Evolutionary conservation across 257 asterid genomes (phyloP), one percentile per base, ranked within the genome.

Genomic region (Nicotiana noctiflora): DNA sequence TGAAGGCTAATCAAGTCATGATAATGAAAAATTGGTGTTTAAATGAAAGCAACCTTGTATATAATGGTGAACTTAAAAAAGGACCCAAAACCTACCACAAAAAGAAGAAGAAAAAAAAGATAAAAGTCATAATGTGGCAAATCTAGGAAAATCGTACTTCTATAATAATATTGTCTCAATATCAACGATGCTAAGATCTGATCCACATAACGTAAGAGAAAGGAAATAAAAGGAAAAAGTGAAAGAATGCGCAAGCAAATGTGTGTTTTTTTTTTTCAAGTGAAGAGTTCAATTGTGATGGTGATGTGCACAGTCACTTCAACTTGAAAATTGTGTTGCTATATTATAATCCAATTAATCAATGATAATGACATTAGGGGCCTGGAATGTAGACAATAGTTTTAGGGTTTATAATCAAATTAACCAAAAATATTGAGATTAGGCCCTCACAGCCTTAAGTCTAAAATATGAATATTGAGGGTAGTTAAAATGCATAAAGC

Each of bases 121-220:
- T 40, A 13, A 21, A 80, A 49, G 78, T 61, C 75, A 37, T 23
- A 61, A 78, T 37, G 34, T 55, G 83, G 79, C 84, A 81, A 90
- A 88, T 83, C 86, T 79, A 82, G 62, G 63, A 81, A 65, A 64
- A 79, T 84, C 87, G 81, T 81, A 81, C 80, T 85, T 83, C 40
- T 85, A 80, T 84, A 82, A 70, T 84, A 85, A 79, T 82, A 57
- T 67, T 63, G 55, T 64, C 83, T 80, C 85, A 77, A 72, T 83
- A 80, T 85, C 60, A 37, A 76, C 85, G 84, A 87, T 86, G 86
- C 56, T 14, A 85, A 75, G 72, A 81, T 81, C 81, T 75, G 83
- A 86, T 86, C 86, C 81, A 84, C 66, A 56, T 87, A 80, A 77
- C 88, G 83, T 86, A 86, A 80, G 75, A 81, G 18, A 6, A 34